A percentile compares a stretch with the other conserved stretches of the same genome.
Evolutionary conservation across 75 land plant species (phyloP).

Genomic region (Cryptomeria japonica): DNA sequence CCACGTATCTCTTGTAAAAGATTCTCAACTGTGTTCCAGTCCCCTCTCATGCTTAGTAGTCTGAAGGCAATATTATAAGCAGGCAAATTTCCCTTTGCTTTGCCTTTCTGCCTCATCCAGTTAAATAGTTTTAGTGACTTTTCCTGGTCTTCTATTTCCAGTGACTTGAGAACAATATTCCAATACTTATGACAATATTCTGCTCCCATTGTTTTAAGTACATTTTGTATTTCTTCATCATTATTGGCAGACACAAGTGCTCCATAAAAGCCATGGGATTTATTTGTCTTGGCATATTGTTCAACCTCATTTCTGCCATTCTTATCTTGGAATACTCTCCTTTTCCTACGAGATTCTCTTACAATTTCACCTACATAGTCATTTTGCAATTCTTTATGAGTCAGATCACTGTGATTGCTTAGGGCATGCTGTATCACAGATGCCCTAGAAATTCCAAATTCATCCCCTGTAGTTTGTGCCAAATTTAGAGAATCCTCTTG

Average conservation of each 20-base stretch:
- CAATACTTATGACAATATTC: slow-evolving; percentile 30
- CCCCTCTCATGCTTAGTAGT: slow-evolving; percentile 52
- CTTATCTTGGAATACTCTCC: not conserved
- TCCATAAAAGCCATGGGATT: slow-evolving; percentile 4
- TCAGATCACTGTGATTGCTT: slow-evolving; percentile 3
- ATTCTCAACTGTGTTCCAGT: slow-evolving; percentile 58
- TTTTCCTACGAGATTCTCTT: not conserved
- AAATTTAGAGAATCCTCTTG: not conserved
- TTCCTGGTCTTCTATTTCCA: slow-evolving; percentile 42
- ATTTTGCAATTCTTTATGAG: not conserved
- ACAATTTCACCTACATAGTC: not conserved
- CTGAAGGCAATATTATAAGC: slow-evolving; percentile 57
- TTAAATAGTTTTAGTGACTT: slow-evolving; percentile 49
- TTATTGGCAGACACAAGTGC: slow-evolving; percentile 2
- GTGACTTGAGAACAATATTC: slow-evolving; percentile 40
- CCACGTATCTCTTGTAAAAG: slow-evolving; percentile 43
- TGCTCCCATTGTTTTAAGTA: slow-evolving; percentile 13
- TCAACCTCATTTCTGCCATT: not conserved
- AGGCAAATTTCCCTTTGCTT: slow-evolving; percentile 42
- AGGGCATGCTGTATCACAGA: not conserved
- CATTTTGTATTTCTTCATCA: slow-evolving; percentile 16
- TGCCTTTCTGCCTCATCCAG: slow-evolving; percentile 69
- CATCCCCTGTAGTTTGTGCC: not conserved
- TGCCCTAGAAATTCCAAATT: not conserved
- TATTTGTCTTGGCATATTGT: not conserved